Conservation (phyloP, 805 yeast species). For the Candida koratica region DNA sequence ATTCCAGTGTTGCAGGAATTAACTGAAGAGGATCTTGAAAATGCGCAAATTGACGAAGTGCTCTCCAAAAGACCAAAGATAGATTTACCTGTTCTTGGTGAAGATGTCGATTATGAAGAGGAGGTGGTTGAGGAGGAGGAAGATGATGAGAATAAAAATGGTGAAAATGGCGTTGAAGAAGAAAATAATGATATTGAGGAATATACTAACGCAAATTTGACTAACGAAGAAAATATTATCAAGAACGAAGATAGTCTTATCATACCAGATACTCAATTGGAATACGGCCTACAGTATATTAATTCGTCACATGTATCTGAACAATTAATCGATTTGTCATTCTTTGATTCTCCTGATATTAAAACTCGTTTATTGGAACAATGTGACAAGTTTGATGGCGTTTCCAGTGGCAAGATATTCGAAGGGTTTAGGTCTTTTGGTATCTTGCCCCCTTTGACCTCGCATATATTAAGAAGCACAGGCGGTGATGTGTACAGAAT, state of each 20-base stretch:
- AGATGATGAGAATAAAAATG: constrained; percentile 1
- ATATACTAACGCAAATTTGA: constrained; percentile 12
- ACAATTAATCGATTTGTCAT: neutral
- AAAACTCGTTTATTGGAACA: neutral
- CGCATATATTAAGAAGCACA: constrained; percentile 18
- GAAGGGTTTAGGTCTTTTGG: constrained; percentile 15
- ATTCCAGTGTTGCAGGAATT: neutral
- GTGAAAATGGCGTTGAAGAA: neutral
- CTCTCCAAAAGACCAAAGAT: neutral
- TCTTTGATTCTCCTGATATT: neutral
- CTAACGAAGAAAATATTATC: constrained; percentile 11
- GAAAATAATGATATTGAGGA: constrained; percentile 16
- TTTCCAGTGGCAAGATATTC: constrained; percentile 6
- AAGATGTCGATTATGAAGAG: constrained; percentile 1
- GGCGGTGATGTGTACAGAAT: constrained; percentile 15
- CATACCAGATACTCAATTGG: constrained; percentile 5
- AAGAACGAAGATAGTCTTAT: neutral
- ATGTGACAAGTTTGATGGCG: neutral
- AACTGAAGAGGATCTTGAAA: neutral
- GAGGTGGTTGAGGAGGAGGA: constrained; percentile 5
- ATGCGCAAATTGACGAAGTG: neutral
- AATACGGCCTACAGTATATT: constrained; percentile 3
- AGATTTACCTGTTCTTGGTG: neutral
- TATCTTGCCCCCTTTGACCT: constrained; percentile 14
- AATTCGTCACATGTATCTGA: neutral